Conservation (phyloP, 179 eudicot species). For the Carnegiea gigantea region DNA sequence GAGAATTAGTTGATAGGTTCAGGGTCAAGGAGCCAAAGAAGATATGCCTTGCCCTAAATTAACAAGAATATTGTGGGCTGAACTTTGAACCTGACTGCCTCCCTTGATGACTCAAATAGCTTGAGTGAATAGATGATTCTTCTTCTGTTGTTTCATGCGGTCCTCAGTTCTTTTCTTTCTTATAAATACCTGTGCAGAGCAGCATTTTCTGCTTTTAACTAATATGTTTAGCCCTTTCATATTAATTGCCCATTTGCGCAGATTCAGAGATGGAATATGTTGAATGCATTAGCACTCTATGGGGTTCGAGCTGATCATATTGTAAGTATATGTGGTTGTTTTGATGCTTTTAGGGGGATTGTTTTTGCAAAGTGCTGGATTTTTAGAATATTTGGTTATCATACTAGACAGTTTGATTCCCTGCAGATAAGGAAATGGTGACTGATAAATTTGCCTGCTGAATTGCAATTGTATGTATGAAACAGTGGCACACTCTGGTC, state of each 20-base stretch:
- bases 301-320: slow-evolving; percentile 67
- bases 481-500: slow-evolving; percentile 87
- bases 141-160: neutral
- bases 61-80: neutral
- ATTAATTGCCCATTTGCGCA: slow-evolving; percentile 15
- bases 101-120: neutral
- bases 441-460: slow-evolving; percentile 52
- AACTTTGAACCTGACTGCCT: neutral
- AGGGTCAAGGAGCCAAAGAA: no score
- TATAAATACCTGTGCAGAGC: neutral
- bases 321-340: slow-evolving; percentile 45
- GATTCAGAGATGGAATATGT: slow-evolving; percentile 49
- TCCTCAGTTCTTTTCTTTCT: neutral
- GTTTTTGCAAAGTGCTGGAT: slow-evolving; percentile 2
- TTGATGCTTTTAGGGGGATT: neutral
- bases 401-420: slow-evolving; percentile 32
- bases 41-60: neutral
- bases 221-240: neutral
- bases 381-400: slow-evolving; percentile 18
- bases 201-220: neutral
- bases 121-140: neutral
- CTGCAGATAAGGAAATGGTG: slow-evolving; percentile 55
- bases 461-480: slow-evolving; percentile 63
- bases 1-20: neutral
- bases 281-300: slow-evolving; percentile 42